Evolutionary conservation across 768 basidiomycete species (phyloP).

Genomic region (Leucosporidium scottii): DNA sequence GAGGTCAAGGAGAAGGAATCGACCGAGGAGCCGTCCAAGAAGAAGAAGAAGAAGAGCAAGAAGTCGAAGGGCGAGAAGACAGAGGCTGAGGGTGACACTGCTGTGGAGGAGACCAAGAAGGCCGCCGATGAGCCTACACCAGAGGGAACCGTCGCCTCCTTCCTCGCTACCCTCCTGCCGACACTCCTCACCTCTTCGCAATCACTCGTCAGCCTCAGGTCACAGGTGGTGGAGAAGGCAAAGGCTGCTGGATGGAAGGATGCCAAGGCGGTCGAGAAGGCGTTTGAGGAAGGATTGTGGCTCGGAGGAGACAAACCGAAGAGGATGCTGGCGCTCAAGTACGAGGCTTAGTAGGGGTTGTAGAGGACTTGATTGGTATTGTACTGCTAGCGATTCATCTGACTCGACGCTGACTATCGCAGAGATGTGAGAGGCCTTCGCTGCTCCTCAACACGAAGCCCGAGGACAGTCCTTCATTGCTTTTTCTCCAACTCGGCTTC

Average conservation of each 20-base stretch:
- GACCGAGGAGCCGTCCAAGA: constrained; percentile 9
- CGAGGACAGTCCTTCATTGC: too few species aligned
- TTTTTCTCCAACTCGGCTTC: too few species aligned
- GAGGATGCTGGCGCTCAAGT: constrained; percentile 22
- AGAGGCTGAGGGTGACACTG: background rate
- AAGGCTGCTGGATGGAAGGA: constrained; percentile 15
- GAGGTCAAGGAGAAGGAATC: constrained; percentile 1
- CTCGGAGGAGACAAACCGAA: constrained; percentile 31
- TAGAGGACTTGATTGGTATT: too few species aligned
- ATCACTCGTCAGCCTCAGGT: constrained; percentile 10
- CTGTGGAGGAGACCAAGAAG: background rate
- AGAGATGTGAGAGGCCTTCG: too few species aligned
- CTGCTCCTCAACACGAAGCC: too few species aligned
- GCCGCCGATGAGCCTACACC: background rate
- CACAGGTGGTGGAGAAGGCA: constrained; percentile 10
- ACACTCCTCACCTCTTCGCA: constrained; percentile 7
- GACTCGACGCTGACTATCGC: too few species aligned
- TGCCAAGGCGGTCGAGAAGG: constrained; percentile 16
- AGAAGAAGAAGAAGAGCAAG: constrained; percentile 13
- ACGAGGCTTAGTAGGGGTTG: constrained; percentile 4
- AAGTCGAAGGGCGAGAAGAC: background rate
- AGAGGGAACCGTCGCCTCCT: constrained; percentile 6
- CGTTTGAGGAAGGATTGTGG: constrained; percentile 18
- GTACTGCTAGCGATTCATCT: too few species aligned
- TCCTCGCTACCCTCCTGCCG: constrained; percentile 14